Evolutionary conservation across 371 early-diverging fungal genomes (phyloP).

Genomic region (Rhizopus delemar): DNA sequence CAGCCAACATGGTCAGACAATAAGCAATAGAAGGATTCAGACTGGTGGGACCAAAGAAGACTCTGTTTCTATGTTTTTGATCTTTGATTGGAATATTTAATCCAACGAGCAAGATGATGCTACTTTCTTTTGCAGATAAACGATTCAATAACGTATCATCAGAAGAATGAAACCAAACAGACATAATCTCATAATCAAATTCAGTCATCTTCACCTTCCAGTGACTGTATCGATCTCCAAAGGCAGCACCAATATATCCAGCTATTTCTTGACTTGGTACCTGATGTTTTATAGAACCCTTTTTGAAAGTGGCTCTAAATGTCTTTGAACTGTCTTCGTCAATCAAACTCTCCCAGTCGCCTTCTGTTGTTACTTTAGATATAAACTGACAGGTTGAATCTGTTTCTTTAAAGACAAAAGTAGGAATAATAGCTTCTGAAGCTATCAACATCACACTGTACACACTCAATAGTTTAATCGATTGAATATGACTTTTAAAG

Average conservation of each 20-base stretch:
- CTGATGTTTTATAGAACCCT: constrained; percentile 30
- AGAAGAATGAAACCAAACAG: constrained; percentile 22
- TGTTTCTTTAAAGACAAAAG: constrained; percentile 17
- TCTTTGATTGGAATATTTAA: constrained; percentile 29
- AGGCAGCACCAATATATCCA: constrained; percentile 35
- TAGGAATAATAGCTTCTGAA: constrained; percentile 23
- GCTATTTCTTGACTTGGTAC: constrained; percentile 33
- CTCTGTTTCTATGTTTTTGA: constrained; percentile 36
- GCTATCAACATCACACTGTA: constrained; percentile 30
- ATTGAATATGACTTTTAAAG: constrained; percentile 11
- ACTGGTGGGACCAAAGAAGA: constrained; percentile 42
- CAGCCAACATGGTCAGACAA: constrained; percentile 34
- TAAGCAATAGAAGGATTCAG: constrained; percentile 47
- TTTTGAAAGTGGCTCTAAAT: constrained; percentile 47
- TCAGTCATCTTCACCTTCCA: constrained; percentile 45
- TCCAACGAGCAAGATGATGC: constrained; percentile 26
- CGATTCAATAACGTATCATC: constrained; percentile 7
- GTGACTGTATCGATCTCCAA: constrained; percentile 22
- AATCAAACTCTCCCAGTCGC: constrained; percentile 22
- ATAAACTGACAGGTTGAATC: constrained; percentile 27
- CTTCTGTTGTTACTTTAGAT: constrained; percentile 13
- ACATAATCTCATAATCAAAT: constrained; percentile 36
- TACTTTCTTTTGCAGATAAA: not conserved
- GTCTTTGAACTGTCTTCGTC: constrained; percentile 9
- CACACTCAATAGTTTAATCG: constrained; percentile 20